Evolutionary conservation across 306 rosid genomes (phyloP), one percentile per base, ranked within the genome.

Genomic region (Castanea crenata): DNA sequence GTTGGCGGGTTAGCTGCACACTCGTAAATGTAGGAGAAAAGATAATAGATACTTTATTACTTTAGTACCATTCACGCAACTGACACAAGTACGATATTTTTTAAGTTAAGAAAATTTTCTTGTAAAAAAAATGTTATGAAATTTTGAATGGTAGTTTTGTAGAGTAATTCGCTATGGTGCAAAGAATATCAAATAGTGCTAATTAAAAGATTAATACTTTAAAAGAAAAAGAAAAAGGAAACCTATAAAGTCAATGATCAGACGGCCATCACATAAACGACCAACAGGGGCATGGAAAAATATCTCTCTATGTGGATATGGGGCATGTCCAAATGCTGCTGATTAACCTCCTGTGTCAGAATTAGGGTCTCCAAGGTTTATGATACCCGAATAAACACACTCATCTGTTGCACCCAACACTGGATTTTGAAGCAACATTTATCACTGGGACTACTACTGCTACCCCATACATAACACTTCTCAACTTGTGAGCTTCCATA

Each of bases 311-410:
- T 87, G 73, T 4, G 99, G 99, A 16, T 87, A 80, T 14, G 63
- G 81, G 5, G 91, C 80, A 78, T 94, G 97, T 59, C 98, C 98
- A 73, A 92, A 92, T 11, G 91, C 92, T 6, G 97, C 97, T 20
- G 97, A 91, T 31, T 92, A 89, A 31, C 98, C 97, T 12, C 97
- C 98, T 0, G 98, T 94, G 92, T 92, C 97, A n/a, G 98, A 94
- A 82, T 94, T 94, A 1, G 97, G 91, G 80, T 94, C 93, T 3
- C 98, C 98, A 16, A 91, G 92, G 88, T 92, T 94, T 85, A 89
- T 91, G n/a, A 94, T 78, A 5, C 94, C 98, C 4, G 93, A 92
- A 55, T 91, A 94, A 10, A 87, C 20, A 73, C 98, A 94, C 3
- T 83, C 25, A 2, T 83, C 25, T 7, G 57, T 76, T 35, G 71